phyloP scores from a whole-genome alignment of 306 rosid species.

The Vigna radiata region DNA sequence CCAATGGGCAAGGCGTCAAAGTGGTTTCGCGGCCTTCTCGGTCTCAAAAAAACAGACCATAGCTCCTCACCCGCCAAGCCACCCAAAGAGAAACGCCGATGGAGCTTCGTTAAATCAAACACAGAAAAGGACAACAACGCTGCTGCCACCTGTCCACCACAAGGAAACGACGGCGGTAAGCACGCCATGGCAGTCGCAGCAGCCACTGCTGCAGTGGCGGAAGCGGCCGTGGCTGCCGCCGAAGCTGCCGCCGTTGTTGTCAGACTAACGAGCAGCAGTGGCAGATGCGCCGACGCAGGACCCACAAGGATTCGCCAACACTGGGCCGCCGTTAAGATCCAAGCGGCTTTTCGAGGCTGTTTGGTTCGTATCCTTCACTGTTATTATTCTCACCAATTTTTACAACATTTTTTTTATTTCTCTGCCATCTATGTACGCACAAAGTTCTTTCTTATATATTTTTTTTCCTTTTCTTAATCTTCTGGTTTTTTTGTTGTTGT shows the following conservation, averaged over 20 bases:
- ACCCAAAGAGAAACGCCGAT: slow-evolving; percentile 63
- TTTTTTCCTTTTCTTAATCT: not conserved
- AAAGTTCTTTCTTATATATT: too few species aligned
- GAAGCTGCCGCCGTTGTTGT: slow-evolving; percentile 66
- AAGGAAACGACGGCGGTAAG: slow-evolving; percentile 34
- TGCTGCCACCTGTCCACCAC: not conserved
- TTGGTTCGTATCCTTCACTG: slow-evolving; percentile 59
- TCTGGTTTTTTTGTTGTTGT: slow-evolving; percentile 21
- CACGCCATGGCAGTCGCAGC: slow-evolving; percentile 70
- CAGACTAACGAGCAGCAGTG: slow-evolving; percentile 55
- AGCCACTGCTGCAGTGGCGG: slow-evolving; percentile 60
- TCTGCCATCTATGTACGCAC: not conserved
- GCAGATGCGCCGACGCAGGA: slow-evolving; percentile 10
- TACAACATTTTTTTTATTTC: not conserved
- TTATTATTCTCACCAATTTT: not conserved
- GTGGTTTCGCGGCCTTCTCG: slow-evolving; percentile 80
- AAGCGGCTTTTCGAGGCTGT: slow-evolving; percentile 86
- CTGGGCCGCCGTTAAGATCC: slow-evolving; percentile 83
- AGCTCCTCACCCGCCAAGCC: slow-evolving; percentile 43
- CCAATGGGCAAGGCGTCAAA: slow-evolving; percentile 79
- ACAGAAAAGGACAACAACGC: slow-evolving; percentile 12
- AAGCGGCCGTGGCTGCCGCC: slow-evolving; percentile 70
- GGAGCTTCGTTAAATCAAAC: slow-evolving; percentile 84
- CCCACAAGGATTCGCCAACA: slow-evolving; percentile 50
- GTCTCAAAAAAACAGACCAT: slow-evolving; percentile 57